These are phyloP conservation scores for Ophiocordyceps sinensis DNA, from an alignment of 2,329 filamentous ascomycete species.

Conservation along the genomic window DNA sequence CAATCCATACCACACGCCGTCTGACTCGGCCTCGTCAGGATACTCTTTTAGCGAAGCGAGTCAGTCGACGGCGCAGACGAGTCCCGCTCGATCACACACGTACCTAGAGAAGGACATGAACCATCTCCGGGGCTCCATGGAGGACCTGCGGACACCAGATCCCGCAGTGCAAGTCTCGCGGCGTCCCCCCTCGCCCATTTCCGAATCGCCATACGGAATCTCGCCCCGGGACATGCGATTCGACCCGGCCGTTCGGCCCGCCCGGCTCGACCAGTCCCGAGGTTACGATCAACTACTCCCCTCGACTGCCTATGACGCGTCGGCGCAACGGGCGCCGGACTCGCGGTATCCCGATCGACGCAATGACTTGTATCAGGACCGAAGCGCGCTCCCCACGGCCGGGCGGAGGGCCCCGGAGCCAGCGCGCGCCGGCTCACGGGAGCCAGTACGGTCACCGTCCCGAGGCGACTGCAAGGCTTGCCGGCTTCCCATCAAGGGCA, in stretches of 20 bases:
- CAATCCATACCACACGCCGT: slow-evolving; percentile 50
- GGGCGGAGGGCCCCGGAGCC: background rate
- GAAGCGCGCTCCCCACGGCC: background rate
- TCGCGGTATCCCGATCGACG: too few species aligned
- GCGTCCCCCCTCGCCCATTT: slow-evolving; percentile 10
- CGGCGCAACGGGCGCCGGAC: too few species aligned
- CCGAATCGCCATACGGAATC: slow-evolving; percentile 11
- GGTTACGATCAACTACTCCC: background rate
- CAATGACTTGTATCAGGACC: too few species aligned
- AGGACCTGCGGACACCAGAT: slow-evolving; percentile 17
- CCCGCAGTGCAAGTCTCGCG: slow-evolving; percentile 13
- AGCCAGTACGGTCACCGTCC: slow-evolving; percentile 25
- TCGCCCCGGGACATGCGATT: slow-evolving; percentile 1
- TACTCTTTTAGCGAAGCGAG: slow-evolving; percentile 49
- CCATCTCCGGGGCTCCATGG: slow-evolving; percentile 39
- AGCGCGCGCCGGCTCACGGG: slow-evolving; percentile 21
- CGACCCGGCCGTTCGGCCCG: slow-evolving; percentile 10
- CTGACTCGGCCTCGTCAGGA: slow-evolving; percentile 51
- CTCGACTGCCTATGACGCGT: background rate
- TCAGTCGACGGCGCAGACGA: slow-evolving; percentile 31
- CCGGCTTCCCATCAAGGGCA: slow-evolving; percentile 62
- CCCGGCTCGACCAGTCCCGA: slow-evolving; percentile 1
- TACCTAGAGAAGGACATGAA: slow-evolving; percentile 24
- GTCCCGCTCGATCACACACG: slow-evolving; percentile 16
- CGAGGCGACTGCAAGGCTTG: slow-evolving; percentile 79